These are phyloP conservation scores for Penicillium nordicum DNA, from an alignment of 2,329 filamentous ascomycete species.

Conservation along the genomic window DNA sequence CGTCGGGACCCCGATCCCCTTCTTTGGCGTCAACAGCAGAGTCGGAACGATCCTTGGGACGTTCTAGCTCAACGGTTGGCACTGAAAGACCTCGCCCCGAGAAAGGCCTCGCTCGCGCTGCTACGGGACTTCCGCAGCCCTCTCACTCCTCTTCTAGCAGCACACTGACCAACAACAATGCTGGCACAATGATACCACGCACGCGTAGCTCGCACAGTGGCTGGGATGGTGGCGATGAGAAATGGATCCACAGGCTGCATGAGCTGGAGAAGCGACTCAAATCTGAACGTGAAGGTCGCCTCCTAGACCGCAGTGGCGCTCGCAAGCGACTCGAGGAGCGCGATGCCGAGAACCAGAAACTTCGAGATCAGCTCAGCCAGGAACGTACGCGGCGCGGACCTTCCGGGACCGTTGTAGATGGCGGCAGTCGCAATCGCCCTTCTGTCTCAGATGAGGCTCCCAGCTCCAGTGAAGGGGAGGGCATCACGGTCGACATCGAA, in stretches of 20 bases:
- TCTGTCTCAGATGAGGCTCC: constrained; percentile 28
- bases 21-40: constrained; percentile 25
- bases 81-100: constrained; percentile 27
- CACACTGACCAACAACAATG: constrained; percentile 31
- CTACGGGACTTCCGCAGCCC: constrained; percentile 35
- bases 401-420: constrained; percentile 22
- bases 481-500: constrained; percentile 39
- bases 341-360: constrained; percentile 68
- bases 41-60: constrained; percentile 48
- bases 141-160: constrained; percentile 33
- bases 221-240: constrained; percentile 56
- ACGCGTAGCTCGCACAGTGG: constrained; percentile 22
- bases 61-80: constrained; percentile 55
- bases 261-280: constrained; percentile 88
- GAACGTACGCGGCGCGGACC: constrained; percentile 46
- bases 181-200: constrained; percentile 26
- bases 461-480: constrained; percentile 39
- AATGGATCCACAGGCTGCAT: constrained; percentile 79
- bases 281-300: constrained; percentile 78
- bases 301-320: constrained; percentile 80
- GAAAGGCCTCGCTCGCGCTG: constrained; percentile 29
- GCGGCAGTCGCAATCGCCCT: constrained; percentile 17
- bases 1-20: constrained; percentile 19
- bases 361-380: constrained; percentile 62
- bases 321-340: constrained; percentile 73